Evolutionary conservation across 495 filamentous ascomycete genomes (phyloP).

Genomic region (Aspergillus taichungensis): DNA sequence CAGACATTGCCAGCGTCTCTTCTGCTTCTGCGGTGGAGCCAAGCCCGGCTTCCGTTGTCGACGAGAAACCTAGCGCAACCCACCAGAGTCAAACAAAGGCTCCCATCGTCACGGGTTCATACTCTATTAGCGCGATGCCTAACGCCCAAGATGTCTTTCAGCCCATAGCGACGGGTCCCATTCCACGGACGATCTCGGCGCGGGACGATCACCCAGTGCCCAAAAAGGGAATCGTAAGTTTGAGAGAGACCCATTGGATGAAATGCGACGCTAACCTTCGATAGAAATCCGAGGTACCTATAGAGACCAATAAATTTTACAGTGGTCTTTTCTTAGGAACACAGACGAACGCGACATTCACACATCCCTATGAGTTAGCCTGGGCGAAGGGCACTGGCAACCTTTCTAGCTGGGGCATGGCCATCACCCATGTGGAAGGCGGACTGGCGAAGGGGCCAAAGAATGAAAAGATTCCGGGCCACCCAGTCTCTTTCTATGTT

Average conservation of each 20-base stretch:
- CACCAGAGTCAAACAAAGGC: background rate
- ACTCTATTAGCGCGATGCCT: constrained; percentile 15
- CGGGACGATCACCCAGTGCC: constrained; percentile 45
- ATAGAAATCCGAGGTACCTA: constrained; percentile 41
- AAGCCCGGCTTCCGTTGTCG: too few species aligned
- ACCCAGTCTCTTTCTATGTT: constrained; percentile 60
- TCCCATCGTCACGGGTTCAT: background rate
- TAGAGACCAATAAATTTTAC: constrained; percentile 89
- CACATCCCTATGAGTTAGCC: constrained; percentile 74
- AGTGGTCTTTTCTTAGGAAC: constrained; percentile 75
- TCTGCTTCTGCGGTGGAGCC: too few species aligned
- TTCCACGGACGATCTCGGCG: constrained; percentile 43
- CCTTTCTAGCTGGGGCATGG: constrained; percentile 65
- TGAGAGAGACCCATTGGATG: constrained; percentile 3
- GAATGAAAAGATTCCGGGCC: constrained; percentile 42
- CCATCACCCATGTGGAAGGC: constrained; percentile 61
- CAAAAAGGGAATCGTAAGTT: constrained; percentile 39
- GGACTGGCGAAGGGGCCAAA: constrained; percentile 55
- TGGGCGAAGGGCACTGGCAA: constrained; percentile 66
- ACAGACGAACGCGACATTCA: constrained; percentile 64
- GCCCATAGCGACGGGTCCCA: constrained; percentile 52
- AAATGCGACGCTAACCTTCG: constrained; percentile 5
- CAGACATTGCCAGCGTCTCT: too few species aligned
- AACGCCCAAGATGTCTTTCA: constrained; percentile 39
- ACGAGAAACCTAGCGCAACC: too few species aligned